These are phyloP conservation scores for Lactuca sativa DNA, from an alignment of 129 eudicot species.

Conservation along the genomic window DNA sequence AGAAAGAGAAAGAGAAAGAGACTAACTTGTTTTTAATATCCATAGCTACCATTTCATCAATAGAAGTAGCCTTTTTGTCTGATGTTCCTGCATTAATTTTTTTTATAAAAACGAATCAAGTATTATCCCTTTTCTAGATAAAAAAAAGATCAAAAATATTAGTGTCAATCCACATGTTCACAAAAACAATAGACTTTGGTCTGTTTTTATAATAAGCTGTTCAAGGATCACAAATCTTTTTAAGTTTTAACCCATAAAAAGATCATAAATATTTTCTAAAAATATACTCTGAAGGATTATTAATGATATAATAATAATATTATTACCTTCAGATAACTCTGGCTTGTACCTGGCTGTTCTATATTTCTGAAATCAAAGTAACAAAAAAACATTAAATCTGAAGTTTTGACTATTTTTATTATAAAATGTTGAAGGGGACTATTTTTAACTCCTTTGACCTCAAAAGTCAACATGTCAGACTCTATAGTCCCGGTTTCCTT, in stretches of 20 bases:
- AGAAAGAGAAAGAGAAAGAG: slow-evolving; percentile 12
- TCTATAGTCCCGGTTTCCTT: background rate
- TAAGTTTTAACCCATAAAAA: background rate
- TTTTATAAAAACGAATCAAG: background rate
- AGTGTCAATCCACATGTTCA: no score
- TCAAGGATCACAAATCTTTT: slow-evolving; percentile 1
- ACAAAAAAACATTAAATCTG: slow-evolving; percentile 11
- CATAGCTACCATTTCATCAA: slow-evolving; percentile 57
- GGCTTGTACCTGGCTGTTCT: slow-evolving; percentile 94
- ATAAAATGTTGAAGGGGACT: background rate
- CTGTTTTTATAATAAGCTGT: background rate
- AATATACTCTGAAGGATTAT: background rate
- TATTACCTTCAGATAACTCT: slow-evolving; percentile 79
- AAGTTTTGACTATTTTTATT: slow-evolving; percentile 1
- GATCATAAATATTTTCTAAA: background rate
- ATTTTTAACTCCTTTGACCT: background rate
- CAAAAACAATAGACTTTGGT: no score
- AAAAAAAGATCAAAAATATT: background rate
- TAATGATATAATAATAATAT: background rate
- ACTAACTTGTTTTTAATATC: slow-evolving; percentile 71
- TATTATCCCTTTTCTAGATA: no score
- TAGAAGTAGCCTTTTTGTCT: slow-evolving; percentile 51
- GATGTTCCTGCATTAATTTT: slow-evolving; percentile 53
- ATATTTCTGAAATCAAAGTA: slow-evolving; percentile 67
- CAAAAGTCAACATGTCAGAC: slow-evolving; percentile 10